Conservation (phyloP, 1,139 yeast genomes). For the Torulaspora pretoriensis region DNA sequence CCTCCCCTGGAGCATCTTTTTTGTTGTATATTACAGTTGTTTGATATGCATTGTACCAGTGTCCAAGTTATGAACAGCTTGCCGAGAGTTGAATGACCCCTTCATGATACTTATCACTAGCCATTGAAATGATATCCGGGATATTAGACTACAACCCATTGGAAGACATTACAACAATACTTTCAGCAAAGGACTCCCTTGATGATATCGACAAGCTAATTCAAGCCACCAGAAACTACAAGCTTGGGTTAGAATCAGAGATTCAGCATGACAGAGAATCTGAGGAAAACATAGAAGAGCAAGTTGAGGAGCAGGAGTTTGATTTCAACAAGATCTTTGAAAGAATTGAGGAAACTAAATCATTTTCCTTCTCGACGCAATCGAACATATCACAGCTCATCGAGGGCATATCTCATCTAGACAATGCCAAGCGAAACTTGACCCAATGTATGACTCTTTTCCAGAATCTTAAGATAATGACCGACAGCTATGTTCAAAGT, state of each 20-base stretch:
- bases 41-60: too few species aligned
- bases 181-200: slow-evolving; percentile 44
- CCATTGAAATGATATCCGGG: slow-evolving; percentile 17
- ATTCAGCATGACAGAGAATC: slow-evolving; percentile 38
- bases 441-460: slow-evolving; percentile 81
- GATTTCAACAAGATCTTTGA: slow-evolving; percentile 35
- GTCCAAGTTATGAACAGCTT: background rate
- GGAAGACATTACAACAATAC: slow-evolving; percentile 38
- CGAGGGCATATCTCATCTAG: slow-evolving; percentile 69
- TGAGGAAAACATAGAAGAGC: slow-evolving; percentile 34
- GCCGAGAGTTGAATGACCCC: too few species aligned
- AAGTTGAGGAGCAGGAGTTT: slow-evolving; percentile 17
- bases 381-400: slow-evolving; percentile 66
- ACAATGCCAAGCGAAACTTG: slow-evolving; percentile 75
- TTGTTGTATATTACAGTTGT: too few species aligned
- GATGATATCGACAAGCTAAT: slow-evolving; percentile 47
- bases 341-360: slow-evolving; percentile 44
- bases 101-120: too few species aligned
- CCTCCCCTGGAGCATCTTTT: slow-evolving; percentile 50
- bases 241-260: slow-evolving; percentile 43
- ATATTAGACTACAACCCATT: slow-evolving; percentile 40
- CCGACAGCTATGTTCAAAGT: slow-evolving; percentile 70
- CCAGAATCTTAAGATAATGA: slow-evolving; percentile 80
- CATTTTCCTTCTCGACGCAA: slow-evolving; percentile 55
- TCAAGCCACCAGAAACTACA: slow-evolving; percentile 43